These are phyloP conservation scores for Galium porrigens DNA, from an alignment of 305 asterid genomes.

Conservation along the genomic window DNA sequence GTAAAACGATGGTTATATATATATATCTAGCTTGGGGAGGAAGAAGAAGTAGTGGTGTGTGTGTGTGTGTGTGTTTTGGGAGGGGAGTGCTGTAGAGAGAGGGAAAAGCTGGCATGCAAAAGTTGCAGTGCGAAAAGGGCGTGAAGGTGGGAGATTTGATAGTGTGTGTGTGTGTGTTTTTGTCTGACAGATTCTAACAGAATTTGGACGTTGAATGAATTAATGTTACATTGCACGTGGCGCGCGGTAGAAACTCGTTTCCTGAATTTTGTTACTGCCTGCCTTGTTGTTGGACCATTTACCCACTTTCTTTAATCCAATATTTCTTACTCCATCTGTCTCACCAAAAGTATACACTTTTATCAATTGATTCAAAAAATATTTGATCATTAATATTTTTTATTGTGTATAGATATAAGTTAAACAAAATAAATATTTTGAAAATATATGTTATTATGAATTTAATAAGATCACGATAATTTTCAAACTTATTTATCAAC, in stretches of 20 bases:
- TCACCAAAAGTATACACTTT: too few species aligned
- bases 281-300: neutral
- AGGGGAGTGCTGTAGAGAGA: neutral
- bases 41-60: neutral
- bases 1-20: neutral
- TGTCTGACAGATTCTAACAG: neutral
- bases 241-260: neutral
- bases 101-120: neutral
- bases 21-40: neutral
- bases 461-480: neutral
- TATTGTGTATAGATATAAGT: too few species aligned
- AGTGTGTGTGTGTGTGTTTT: neutral
- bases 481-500: too few species aligned
- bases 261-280: neutral
- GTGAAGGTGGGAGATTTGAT: neutral
- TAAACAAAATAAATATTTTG: too few species aligned
- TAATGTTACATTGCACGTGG: neutral
- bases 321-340: too few species aligned
- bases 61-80: neutral
- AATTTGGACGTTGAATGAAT: neutral
- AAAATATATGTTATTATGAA: too few species aligned
- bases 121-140: slow-evolving; percentile 4
- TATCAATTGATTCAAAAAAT: too few species aligned
- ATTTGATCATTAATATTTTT: too few species aligned
- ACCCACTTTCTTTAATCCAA: neutral